phyloP scores from a whole-genome alignment of 306 rosid genomes.

The Prunus padus region DNA sequence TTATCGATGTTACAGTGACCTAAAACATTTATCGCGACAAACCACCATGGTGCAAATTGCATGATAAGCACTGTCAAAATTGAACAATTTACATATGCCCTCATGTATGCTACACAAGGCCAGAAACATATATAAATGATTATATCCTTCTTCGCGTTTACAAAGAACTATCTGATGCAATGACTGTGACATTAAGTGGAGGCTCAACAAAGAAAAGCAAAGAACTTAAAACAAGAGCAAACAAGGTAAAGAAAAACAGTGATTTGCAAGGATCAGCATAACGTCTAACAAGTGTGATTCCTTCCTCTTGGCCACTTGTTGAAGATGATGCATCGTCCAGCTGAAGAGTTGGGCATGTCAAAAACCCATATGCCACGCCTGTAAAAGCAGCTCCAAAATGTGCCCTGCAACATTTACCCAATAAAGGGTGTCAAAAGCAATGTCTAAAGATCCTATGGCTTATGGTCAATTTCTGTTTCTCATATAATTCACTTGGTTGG shows the following conservation, averaged over 20 bases:
- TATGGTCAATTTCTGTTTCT: background rate
- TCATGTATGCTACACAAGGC: background rate
- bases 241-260: slow-evolving; percentile 50
- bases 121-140: background rate
- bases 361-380: slow-evolving; percentile 67
- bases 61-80: background rate
- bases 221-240: slow-evolving; percentile 50
- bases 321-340: slow-evolving; percentile 55
- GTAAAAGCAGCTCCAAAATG: slow-evolving; percentile 75
- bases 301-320: slow-evolving; percentile 56
- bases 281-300: slow-evolving; percentile 57
- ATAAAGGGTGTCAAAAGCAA: background rate
- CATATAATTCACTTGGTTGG: background rate
- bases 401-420: slow-evolving; percentile 48
- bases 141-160: slow-evolving; percentile 5
- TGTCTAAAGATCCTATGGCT: background rate
- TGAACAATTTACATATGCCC: background rate
- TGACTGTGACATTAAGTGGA: slow-evolving; percentile 58
- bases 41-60: background rate
- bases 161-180: slow-evolving; percentile 31
- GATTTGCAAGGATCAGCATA: slow-evolving; percentile 68
- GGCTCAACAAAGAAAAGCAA: slow-evolving; percentile 65
- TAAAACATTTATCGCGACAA: too few relatives aligned
- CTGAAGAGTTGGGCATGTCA: slow-evolving; percentile 60
- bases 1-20: too few relatives aligned